phyloP scores from a whole-genome alignment of 441 rosid genomes.

The Erysimum pusillum region DNA sequence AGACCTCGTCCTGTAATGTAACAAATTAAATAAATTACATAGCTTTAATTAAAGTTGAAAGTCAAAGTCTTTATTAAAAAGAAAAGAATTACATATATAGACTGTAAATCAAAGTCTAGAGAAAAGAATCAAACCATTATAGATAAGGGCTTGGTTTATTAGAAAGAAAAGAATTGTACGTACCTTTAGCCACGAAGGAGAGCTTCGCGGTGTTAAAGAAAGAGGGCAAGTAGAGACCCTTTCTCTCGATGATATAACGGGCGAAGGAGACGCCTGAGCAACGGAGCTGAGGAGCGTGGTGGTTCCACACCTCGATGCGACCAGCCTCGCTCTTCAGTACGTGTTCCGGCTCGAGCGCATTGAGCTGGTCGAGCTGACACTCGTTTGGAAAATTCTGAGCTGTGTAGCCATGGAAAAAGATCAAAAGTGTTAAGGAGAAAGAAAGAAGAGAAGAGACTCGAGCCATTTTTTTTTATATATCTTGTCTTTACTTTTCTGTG shows the following conservation, averaged over 20 bases:
- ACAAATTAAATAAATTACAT: not conserved
- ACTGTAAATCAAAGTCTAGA: too few species aligned
- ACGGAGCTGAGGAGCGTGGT: conserved; percentile 49
- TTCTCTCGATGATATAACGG: conserved; percentile 49
- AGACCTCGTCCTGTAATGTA: conserved; percentile 58
- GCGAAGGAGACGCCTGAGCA: conserved; percentile 57
- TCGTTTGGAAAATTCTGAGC: conserved; percentile 52
- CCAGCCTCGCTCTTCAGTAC: conserved; percentile 58
- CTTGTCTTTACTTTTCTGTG: not conserved
- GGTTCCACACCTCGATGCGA: conserved; percentile 56
- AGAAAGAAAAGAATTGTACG: not conserved
- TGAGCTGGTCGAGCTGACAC: conserved; percentile 66
- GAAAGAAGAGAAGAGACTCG: conserved; percentile 50
- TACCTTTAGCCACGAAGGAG: conserved; percentile 60
- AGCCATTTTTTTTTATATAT: conserved; percentile 37
- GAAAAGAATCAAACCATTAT: too few species aligned
- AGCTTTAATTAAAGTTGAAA: not conserved
- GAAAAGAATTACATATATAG: too few species aligned
- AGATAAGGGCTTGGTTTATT: too few species aligned
- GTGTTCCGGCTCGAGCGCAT: conserved; percentile 63
- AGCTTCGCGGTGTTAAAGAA: conserved; percentile 52
- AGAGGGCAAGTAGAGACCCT: conserved; percentile 60
- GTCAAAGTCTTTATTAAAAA: too few species aligned
- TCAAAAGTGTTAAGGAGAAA: conserved; percentile 53
- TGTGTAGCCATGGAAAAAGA: conserved; percentile 56